phyloP scores from a whole-genome alignment of 345 rosid species.

The Citropsis articulata region DNA sequence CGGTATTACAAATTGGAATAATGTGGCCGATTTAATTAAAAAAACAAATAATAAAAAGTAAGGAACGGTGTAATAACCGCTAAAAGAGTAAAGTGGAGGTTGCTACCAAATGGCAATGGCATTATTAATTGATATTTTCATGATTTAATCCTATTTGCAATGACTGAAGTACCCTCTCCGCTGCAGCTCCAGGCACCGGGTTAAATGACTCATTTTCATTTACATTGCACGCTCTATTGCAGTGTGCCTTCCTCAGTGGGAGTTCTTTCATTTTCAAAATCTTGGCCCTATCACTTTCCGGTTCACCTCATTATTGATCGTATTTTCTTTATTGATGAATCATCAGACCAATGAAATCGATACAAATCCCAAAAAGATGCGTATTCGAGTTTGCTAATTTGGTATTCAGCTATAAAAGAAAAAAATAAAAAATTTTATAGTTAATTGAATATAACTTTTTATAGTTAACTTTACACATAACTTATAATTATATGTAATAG shows the following conservation, averaged over 20 bases:
- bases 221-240: too few relatives aligned
- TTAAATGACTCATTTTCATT: too few relatives aligned
- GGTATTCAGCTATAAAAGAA: too few relatives aligned
- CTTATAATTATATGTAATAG: too few relatives aligned
- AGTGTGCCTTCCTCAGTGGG: too few relatives aligned
- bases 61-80: slow-evolving; percentile 6
- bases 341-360: not conserved
- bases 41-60: too few relatives aligned
- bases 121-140: not conserved
- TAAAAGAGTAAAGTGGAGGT: slow-evolving; percentile 4
- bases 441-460: too few relatives aligned
- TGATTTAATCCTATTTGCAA: not conserved
- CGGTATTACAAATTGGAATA: too few relatives aligned
- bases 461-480: too few relatives aligned
- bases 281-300: not conserved
- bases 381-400: not conserved
- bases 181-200: too few relatives aligned
- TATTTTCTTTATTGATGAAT: not conserved
- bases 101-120: not conserved
- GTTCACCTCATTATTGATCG: not conserved
- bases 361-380: not conserved
- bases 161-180: not conserved
- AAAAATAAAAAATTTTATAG: too few relatives aligned
- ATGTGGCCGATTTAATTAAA: too few relatives aligned
- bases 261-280: not conserved